phyloP scores from a whole-genome alignment of 768 basidiomycete genomes.

The Pleurotus sapidus region DNA sequence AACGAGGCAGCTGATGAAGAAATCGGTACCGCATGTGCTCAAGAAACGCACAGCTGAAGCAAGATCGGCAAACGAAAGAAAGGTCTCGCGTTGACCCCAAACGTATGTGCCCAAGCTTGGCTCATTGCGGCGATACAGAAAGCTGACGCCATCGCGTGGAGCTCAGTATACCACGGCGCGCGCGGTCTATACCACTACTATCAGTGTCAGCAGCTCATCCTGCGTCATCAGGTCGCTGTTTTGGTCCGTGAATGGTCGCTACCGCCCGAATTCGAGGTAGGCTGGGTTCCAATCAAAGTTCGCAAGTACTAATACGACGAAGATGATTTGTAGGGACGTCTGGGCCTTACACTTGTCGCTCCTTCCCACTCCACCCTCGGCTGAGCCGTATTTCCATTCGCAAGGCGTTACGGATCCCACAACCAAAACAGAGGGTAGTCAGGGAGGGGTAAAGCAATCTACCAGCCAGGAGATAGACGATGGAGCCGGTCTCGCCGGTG shows the following conservation, averaged over 20 bases:
- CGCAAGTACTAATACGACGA: constrained; percentile 1
- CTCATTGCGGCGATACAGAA: not conserved
- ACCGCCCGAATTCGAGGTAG: constrained; percentile 78
- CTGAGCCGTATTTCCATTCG: constrained; percentile 55
- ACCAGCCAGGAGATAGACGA: not conserved
- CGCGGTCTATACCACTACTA: constrained; percentile 79
- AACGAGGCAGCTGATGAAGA: constrained; percentile 69
- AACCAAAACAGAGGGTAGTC: constrained; percentile 7
- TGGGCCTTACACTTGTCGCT: constrained; percentile 75
- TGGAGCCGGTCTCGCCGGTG: not conserved
- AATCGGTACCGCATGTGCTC: constrained; percentile 56
- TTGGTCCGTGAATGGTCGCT: constrained; percentile 64
- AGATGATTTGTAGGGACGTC: constrained; percentile 77
- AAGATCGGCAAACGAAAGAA: constrained; percentile 46
- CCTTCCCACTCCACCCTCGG: constrained; percentile 54
- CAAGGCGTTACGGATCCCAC: constrained; percentile 24
- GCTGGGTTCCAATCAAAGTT: constrained; percentile 12
- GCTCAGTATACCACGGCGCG: constrained; percentile 78
- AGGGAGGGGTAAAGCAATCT: not conserved
- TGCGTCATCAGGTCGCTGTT: constrained; percentile 72
- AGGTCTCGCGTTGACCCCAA: constrained; percentile 56
- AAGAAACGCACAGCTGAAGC: constrained; percentile 67
- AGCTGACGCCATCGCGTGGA: not conserved
- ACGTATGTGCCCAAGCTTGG: constrained; percentile 29
- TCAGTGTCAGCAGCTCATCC: constrained; percentile 78